These are phyloP conservation scores for Sphaceloma murrayae DNA, from an alignment of 2,329 filamentous ascomycete species.

Conservation along the genomic window DNA sequence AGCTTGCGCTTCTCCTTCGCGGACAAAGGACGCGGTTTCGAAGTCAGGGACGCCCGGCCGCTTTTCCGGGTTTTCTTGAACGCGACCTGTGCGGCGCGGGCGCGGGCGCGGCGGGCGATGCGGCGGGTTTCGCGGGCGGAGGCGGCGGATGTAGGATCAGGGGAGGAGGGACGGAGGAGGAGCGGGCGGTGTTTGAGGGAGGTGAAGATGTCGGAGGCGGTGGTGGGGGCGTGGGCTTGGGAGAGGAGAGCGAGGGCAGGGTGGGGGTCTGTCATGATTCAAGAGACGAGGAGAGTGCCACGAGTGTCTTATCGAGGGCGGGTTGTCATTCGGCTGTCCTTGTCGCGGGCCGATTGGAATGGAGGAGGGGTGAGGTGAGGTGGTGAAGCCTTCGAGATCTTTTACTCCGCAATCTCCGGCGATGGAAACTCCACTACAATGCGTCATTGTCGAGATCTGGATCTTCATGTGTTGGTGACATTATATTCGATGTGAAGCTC, in stretches of 20 bases:
- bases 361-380: background rate
- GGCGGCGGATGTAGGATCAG: slow-evolving; percentile 38
- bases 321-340: background rate
- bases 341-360: background rate
- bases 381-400: slow-evolving; percentile 1
- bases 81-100: background rate
- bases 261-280: slow-evolving; percentile 18
- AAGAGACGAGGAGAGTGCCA: too few relatives aligned
- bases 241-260: slow-evolving; percentile 53
- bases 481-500: too few relatives aligned
- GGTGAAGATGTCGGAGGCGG: slow-evolving; percentile 60
- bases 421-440: background rate
- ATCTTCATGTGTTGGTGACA: too few relatives aligned
- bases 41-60: slow-evolving; percentile 27
- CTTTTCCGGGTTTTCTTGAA: slow-evolving; percentile 24
- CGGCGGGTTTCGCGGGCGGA: slow-evolving; percentile 45
- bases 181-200: slow-evolving; percentile 77
- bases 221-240: slow-evolving; percentile 68
- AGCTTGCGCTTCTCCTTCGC: slow-evolving; percentile 66
- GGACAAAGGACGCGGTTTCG: slow-evolving; percentile 60
- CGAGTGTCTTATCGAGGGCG: too few relatives aligned
- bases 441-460: slow-evolving; percentile 10
- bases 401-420: slow-evolving; percentile 9
- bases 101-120: slow-evolving; percentile 22
- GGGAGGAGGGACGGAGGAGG: slow-evolving; percentile 65